Evolutionary conservation across 768 basidiomycete genomes (phyloP), one percentile per base, ranked within the genome.

Genomic region (Cystofilobasidium macerans): DNA sequence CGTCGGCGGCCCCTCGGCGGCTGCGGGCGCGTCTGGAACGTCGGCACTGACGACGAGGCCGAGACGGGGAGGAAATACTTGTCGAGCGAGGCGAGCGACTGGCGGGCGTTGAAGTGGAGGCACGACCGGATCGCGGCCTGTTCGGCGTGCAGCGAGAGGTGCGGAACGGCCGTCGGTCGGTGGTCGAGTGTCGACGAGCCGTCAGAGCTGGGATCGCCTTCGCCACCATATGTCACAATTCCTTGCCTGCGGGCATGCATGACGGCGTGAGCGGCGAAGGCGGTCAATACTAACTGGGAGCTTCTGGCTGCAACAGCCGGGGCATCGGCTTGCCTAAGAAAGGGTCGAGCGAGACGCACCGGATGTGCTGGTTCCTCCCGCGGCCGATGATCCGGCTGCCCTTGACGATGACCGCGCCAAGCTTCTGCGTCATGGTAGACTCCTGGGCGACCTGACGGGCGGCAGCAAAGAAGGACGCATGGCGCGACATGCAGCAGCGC

Each of bases 341-440:
- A 32, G 32, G 56, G 36, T 16, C 33, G 56, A 30, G 28, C n/a
- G n/a, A n/a, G 36, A 57, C 56, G 32, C 28, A 57, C 56, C 56
- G 32, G 56, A 57, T 57, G 11, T 14, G n/a, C 56, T 18, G 32
- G 56, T 57, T 57, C 56, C 33, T 57, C 8, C 56, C 56, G 13
- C 56, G 14, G 56, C 56, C 56, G 28, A 57, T 57, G 56, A 57
- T 32, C 2, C 28, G 61, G 63, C 18, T 64, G 43, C 42, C 57
- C 26, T 43, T 57, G 28, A 58, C 64, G 22, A 64, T 32, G 4
- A 64, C 63, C 16, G 56, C 54, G 16, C 63, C 63, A 18, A 63
- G 57, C 38, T 42, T 38, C 9, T 57, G 43, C 2, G 40, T 32
- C 63, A 57, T 64, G 22, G 24, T 22, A 16, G 63, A 64, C 12